phyloP scores from a whole-genome alignment of 2,329 filamentous ascomycete species.

The Cordyceps cicadae region DNA sequence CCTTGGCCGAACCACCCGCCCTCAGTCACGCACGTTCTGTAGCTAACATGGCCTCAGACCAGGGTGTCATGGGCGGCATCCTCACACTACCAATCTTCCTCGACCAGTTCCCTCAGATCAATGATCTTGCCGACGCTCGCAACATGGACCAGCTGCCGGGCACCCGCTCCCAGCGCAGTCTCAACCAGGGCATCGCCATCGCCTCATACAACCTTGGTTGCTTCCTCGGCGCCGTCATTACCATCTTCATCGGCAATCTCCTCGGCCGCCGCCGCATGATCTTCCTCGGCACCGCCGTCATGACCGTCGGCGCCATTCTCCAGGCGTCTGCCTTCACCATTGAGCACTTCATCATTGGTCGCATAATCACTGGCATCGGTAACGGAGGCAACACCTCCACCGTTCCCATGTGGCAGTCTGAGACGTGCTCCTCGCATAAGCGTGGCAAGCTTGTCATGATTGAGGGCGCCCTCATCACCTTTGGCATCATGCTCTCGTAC shows the following conservation, averaged over 20 bases:
- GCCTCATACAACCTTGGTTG: slow-evolving; percentile 54
- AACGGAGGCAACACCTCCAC: slow-evolving; percentile 51
- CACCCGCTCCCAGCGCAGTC: slow-evolving; percentile 36
- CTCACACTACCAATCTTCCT: slow-evolving; percentile 58
- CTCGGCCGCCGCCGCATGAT: slow-evolving; percentile 53
- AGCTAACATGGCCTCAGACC: slow-evolving; percentile 44
- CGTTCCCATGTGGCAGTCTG: slow-evolving; percentile 52
- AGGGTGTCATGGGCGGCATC: slow-evolving; percentile 69
- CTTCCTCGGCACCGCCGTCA: slow-evolving; percentile 50
- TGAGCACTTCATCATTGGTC: slow-evolving; percentile 48
- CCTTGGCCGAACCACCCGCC: neutral
- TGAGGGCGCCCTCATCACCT: slow-evolving; percentile 49
- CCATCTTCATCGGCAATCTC: slow-evolving; percentile 56
- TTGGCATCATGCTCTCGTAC: slow-evolving; percentile 49
- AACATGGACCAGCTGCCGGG: slow-evolving; percentile 14
- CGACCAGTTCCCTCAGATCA: slow-evolving; percentile 44
- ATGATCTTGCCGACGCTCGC: slow-evolving; percentile 28
- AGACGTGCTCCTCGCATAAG: slow-evolving; percentile 48
- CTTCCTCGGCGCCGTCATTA: slow-evolving; percentile 55
- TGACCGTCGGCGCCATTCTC: slow-evolving; percentile 48
- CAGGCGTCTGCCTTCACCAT: slow-evolving; percentile 49
- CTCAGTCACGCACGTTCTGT: too few relatives aligned
- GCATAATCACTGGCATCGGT: slow-evolving; percentile 50
- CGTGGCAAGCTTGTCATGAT: slow-evolving; percentile 55
- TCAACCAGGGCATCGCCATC: slow-evolving; percentile 46